Evolutionary conservation across 1,139 yeast genomes (phyloP), one percentile per base, ranked within the genome.

Genomic region (Blastobotrys persicus): DNA sequence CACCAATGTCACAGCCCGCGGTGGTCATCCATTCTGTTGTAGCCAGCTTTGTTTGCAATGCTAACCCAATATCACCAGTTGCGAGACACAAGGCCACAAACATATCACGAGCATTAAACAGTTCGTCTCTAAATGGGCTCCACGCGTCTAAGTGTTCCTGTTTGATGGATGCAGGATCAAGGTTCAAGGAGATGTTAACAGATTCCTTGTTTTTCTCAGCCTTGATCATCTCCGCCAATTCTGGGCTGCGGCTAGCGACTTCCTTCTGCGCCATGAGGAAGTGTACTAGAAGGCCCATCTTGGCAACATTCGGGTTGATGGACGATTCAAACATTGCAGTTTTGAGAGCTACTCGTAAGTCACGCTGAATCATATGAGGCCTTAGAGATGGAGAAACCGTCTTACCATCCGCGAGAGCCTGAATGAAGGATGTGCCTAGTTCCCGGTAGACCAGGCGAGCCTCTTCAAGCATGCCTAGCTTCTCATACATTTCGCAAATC

Each of bases 401-500:
- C 11, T 67, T 67, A 5, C 71, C 57, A 26, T 57, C 57, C 38
- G 84, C 70, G 5, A 81, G 80, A n/a, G 79, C 77, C 52, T 81
- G 73, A 20, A 68, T 50, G 60, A 83, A 86, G 31, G 80, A 70
- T 1, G 82, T 75, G 11, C 84, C 80, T 50, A 87, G 73, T 61
- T 86, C 94, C 52, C 81, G 73, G 65, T 86, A 86, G 31, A 85
- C 65, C 58, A 75, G 74, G 31, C 79, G 73, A 0, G 95, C 94
- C 51, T 84, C 88, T 16, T 78, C 77, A 38, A 66, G 55, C 80
- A 79, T 75, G 31, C 73, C 74, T 55, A 86, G 68, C 45, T 83
- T 71, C 62, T 86, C 94, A 64, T 81, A 87, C 88, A 88, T 85
- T 62, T 89, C 96, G 2, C 86, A 95, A 39, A 88, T 73, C 62